phyloP scores from a whole-genome alignment of 139 green algal genomes.

The Closterium sp. region DNA sequence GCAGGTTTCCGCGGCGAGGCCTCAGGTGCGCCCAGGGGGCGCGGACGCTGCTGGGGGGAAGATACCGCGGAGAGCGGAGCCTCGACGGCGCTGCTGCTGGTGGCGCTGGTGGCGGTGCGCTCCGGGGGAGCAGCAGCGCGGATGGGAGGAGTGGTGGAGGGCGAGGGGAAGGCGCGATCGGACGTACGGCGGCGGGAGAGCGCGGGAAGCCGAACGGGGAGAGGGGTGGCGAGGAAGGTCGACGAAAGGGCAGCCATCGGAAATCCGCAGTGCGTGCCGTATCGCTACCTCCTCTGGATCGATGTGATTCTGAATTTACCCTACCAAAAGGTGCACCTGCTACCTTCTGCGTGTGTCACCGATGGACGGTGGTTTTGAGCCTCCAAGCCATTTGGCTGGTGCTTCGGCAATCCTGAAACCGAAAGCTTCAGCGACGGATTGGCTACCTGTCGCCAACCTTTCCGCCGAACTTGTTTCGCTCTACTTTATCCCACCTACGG shows the following conservation, averaged over 20 bases:
- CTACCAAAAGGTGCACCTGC: too few relatives aligned
- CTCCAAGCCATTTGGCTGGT: too few relatives aligned
- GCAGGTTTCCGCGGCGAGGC: slow-evolving; percentile 74
- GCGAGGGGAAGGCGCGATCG: not conserved
- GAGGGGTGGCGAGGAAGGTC: not conserved
- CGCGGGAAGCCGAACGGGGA: not conserved
- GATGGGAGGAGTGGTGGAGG: not conserved
- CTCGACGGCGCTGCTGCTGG: slow-evolving; percentile 6
- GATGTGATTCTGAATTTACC: too few relatives aligned
- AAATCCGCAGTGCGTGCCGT: not conserved
- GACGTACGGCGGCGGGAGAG: slow-evolving; percentile 2
- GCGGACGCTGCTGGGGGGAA: not conserved
- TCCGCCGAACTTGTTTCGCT: too few relatives aligned
- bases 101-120: not conserved
- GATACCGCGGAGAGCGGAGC: not conserved
- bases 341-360: too few relatives aligned
- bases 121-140: not conserved
- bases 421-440: too few relatives aligned
- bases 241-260: slow-evolving; percentile 2
- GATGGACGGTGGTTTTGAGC: too few relatives aligned
- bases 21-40: not conserved
- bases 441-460: too few relatives aligned
- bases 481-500: too few relatives aligned
- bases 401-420: too few relatives aligned
- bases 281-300: too few relatives aligned